Base-by-base conservation (phyloP, 1,139 yeast genomes). In the Kodamaea derodonti region DNA sequence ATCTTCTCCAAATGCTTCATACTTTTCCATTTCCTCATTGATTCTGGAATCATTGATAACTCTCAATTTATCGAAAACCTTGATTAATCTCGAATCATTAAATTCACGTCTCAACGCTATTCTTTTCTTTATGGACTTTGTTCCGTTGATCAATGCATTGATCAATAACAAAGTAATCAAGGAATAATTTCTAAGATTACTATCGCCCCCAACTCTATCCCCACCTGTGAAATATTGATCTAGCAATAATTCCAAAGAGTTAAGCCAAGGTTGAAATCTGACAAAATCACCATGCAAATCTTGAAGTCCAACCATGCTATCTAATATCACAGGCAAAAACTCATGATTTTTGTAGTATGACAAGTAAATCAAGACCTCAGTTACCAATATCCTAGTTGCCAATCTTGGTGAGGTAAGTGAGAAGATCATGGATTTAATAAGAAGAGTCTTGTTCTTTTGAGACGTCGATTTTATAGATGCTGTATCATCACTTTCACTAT, bases 141-240 rank as follows among this genome's bases (percentile, higher is more conserved):
- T 60, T n/a, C 66, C 62, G 9, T 58, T 60, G 4, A 74, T 53
- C 13, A 75, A 46, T 1, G 70, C 60, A 36, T 72, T 68, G 4
- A 73, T 48, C 32, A 75, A 51, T 30, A 74, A 62, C 12, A 74
- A 50, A 0, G 78, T 65, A 2, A 74, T 62, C 34, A 74, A 56
- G 0, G 65, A 55, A 40, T 74, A 75, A 36, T 72, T 69, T 41
- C 56, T 58, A 35, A 68, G 48, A 25, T 52, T 54, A 20, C 42
- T 39, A 25, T 60, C 62, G 17, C 46, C 41, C 11, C 44, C 43
- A 8, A 37, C 26, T 26, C 49, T 39, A 5, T 41, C 49, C 3
- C 55, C 54, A 29, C 49, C 42, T 9, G 51, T 45, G 30, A 57
- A 54, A 34, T 52, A 56, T 39, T 60, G 65, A 35, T 64, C 68